Conservation (phyloP, 2,329 filamentous ascomycete genomes). For the Torrubiellomyces zombiae region DNA sequence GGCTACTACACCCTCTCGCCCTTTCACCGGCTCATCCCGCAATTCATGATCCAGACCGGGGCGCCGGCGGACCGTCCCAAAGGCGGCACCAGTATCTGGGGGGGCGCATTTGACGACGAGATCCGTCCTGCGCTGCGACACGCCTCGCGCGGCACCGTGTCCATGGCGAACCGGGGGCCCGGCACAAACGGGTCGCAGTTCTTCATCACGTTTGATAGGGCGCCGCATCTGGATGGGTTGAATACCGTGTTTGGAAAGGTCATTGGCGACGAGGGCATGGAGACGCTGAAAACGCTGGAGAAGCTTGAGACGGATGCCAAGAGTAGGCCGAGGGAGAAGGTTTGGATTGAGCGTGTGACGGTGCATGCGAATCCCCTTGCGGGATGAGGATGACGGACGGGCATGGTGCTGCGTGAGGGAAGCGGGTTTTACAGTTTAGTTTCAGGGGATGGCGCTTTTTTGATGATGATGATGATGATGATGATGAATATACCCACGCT, state of each 20-base stretch:
- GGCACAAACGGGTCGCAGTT: constrained; percentile 66
- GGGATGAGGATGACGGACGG: no score
- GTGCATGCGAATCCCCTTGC: constrained; percentile 71
- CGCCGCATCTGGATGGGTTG: constrained; percentile 65
- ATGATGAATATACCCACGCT: no score
- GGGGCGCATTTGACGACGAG: constrained; percentile 61
- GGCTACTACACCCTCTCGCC: constrained; percentile 59
- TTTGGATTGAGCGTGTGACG: constrained; percentile 51
- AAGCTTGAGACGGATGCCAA: constrained; percentile 61
- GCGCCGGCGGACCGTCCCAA: constrained; percentile 50
- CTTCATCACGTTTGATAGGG: constrained; percentile 63
- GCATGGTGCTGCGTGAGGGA: no score
- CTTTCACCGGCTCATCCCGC: constrained; percentile 65
- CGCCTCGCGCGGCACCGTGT: constrained; percentile 50
- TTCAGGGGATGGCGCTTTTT: no score
- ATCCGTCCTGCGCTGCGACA: constrained; percentile 55
- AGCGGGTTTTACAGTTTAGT: no score
- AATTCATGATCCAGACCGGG: constrained; percentile 69
- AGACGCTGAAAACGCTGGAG: constrained; percentile 56
- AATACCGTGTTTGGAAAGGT: constrained; percentile 74
- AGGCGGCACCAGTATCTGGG: constrained; percentile 58
- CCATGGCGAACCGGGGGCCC: constrained; percentile 66
- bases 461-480: no score
- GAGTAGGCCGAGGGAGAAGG: constrained; percentile 49
- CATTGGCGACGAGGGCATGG: constrained; percentile 45